Evolutionary conservation across 2,329 filamentous ascomycete genomes (phyloP).

Genomic region (Aspergillus glaucus): DNA sequence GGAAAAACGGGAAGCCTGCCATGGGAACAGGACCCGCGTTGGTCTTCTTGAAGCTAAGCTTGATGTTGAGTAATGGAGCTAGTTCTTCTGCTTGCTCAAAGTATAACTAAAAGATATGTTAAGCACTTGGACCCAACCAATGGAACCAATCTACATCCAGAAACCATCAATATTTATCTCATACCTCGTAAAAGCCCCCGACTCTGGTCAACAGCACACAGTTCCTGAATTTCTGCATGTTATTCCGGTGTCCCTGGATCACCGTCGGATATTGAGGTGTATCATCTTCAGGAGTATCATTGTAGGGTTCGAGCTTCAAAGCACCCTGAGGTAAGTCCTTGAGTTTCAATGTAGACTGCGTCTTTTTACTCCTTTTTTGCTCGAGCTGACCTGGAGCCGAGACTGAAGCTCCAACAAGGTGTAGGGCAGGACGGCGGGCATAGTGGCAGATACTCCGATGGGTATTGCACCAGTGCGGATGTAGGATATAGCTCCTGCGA

Average conservation of each 20-base stretch:
- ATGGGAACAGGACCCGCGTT: slow-evolving; percentile 74
- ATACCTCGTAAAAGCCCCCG: slow-evolving; percentile 84
- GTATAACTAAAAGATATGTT: slow-evolving; percentile 56
- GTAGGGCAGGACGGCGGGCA: slow-evolving; percentile 18
- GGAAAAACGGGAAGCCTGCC: slow-evolving; percentile 91
- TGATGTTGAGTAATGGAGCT: slow-evolving; percentile 78
- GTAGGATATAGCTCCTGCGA: background rate
- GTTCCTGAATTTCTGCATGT: slow-evolving; percentile 85
- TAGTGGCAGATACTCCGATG: slow-evolving; percentile 26
- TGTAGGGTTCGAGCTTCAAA: slow-evolving; percentile 40
- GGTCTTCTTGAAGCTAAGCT: slow-evolving; percentile 76
- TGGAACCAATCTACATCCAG: no score
- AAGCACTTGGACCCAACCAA: background rate
- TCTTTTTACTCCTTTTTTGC: slow-evolving; percentile 29
- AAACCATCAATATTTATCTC: background rate
- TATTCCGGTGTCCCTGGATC: slow-evolving; percentile 74
- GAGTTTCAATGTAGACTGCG: slow-evolving; percentile 31
- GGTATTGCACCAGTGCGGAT: slow-evolving; percentile 13
- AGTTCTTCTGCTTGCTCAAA: slow-evolving; percentile 91
- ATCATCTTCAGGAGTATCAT: slow-evolving; percentile 38
- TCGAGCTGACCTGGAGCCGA: slow-evolving; percentile 7
- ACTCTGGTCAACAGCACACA: slow-evolving; percentile 89
- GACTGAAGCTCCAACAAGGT: slow-evolving; percentile 12
- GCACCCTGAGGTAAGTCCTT: slow-evolving; percentile 53
- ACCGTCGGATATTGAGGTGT: slow-evolving; percentile 73